Evolutionary conservation across 805 yeast genomes (phyloP).

Genomic region (Saccharomycopsis lassenensis): DNA sequence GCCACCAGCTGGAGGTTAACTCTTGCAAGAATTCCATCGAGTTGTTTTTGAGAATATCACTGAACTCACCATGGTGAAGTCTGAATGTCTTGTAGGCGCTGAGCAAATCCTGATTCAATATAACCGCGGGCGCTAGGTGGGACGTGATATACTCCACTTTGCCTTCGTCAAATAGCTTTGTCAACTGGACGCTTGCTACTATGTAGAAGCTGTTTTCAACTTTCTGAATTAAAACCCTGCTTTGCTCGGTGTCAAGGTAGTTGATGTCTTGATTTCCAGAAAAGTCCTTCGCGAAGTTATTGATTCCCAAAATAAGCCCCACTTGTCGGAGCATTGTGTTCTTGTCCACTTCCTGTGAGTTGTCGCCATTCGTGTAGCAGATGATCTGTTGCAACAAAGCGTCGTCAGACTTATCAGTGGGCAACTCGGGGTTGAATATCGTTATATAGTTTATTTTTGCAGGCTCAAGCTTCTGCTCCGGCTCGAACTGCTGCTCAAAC

Average conservation of each 20-base stretch:
- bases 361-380: conserved; percentile 6
- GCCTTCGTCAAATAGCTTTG: conserved; percentile 10
- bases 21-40: background rate
- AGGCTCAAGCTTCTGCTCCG: too few relatives aligned
- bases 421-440: conserved; percentile 12
- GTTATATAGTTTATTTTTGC: conserved; percentile 14
- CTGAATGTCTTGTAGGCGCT: conserved; percentile 13
- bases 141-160: conserved; percentile 12
- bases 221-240: conserved; percentile 10
- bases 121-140: conserved; percentile 8
- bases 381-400: conserved; percentile 15
- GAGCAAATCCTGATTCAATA: conserved; percentile 9
- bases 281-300: conserved; percentile 15
- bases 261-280: conserved; percentile 1
- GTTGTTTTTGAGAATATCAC: background rate
- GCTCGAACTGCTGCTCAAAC: too few relatives aligned
- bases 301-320: conserved; percentile 16
- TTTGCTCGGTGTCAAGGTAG: conserved; percentile 15
- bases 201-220: conserved; percentile 12
- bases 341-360: background rate
- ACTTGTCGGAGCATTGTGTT: conserved; percentile 14
- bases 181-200: conserved; percentile 13
- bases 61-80: conserved; percentile 13
- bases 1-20: conserved; percentile 5
- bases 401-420: conserved; percentile 8